Conservation (phyloP, 805 yeast species). For the Kodamaea hsintzibuensis region DNA sequence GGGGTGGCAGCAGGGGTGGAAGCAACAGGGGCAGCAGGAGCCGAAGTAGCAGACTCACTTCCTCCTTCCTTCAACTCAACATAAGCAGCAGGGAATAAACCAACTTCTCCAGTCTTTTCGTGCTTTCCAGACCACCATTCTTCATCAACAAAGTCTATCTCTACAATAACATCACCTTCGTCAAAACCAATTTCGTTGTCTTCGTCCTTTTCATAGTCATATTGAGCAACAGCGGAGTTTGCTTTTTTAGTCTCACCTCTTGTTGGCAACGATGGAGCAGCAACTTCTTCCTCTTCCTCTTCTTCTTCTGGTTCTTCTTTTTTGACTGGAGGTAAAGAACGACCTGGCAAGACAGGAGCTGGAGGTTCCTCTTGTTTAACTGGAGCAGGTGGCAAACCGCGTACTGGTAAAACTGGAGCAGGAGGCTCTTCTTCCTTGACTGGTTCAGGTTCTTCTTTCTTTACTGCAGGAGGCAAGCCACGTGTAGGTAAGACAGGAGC, state of each 20-base stretch:
- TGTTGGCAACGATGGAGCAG: conserved; percentile 17
- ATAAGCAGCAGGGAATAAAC: conserved; percentile 59
- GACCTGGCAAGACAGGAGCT: conserved; percentile 18
- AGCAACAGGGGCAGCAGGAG: neutral
- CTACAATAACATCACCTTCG: conserved; percentile 67
- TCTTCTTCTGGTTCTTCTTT: conserved; percentile 26
- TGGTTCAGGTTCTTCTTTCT: conserved; percentile 24
- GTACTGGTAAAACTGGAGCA: conserved; percentile 17
- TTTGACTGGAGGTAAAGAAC: conserved; percentile 13
- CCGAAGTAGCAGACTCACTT: neutral
- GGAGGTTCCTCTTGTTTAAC: conserved; percentile 22
- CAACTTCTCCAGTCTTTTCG: conserved; percentile 45
- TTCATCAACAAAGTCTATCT: conserved; percentile 68
- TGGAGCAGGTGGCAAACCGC: conserved; percentile 14
- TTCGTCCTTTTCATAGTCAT: conserved; percentile 74
- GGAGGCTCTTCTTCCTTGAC: conserved; percentile 23
- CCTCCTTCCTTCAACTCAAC: conserved; percentile 37
- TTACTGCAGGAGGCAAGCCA: conserved; percentile 18
- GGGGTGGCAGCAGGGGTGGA: conserved; percentile 11
- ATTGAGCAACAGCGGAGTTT: conserved; percentile 71
- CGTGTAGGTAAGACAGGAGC: conserved; percentile 31
- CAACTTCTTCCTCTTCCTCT: conserved; percentile 23
- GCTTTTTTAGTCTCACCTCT: conserved; percentile 7
- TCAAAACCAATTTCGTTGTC: conserved; percentile 69
- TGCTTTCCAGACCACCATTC: conserved; percentile 66